Base-by-base conservation (phyloP, 768 basidiomycete genomes). In the Phylloporus rhodoxanthus region DNA sequence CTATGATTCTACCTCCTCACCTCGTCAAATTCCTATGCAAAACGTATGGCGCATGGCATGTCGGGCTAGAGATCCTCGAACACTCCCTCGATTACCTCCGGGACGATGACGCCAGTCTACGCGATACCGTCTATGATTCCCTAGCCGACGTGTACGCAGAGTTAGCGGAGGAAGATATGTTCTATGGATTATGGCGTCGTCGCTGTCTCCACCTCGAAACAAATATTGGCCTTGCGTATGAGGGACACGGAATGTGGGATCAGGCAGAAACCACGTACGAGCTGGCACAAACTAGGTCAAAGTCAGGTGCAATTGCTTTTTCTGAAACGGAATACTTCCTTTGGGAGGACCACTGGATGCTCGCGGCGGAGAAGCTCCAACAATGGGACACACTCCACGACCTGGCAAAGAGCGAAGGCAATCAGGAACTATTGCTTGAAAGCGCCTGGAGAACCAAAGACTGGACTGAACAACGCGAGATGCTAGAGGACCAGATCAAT, bases 311-410 rank as follows among this genome's bases (percentile, higher is more conserved):
- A 6, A 81, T 96, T 46, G 84, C 93, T 1, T 98, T 94, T 72
- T 86, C 88, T 11, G 96, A 99, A 66, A 76, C 87, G 2, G 96
- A 99, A 66, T 97, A 94, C 66, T 92, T 89, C 59, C 73, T 99
- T 17, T 99, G 96, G 96, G 96, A 99, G 61, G 96, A 99, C 65
- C 96, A 99, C 66, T 99, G 96, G 95, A 88, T 99, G 51, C 72
- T 94, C 8, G 79, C 93, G 1, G 86, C 92, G 1, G 91, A 95
- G 70, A 99, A 99, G 68, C 74, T 99, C 15, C 96, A 98, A 63
- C 89, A 96, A 54, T 99, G 96, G 96, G 96, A 99, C 51, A 80
- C 87, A 19, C 76, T 99, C 4, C 81, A 88, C 54, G 96, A 99
- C 45, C 79, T 99, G 17, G 92, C 91, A 1, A 83, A 84, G 57